Conservation (phyloP, 1,284 basidiomycete genomes). For the Xanthoconium separans region DNA sequence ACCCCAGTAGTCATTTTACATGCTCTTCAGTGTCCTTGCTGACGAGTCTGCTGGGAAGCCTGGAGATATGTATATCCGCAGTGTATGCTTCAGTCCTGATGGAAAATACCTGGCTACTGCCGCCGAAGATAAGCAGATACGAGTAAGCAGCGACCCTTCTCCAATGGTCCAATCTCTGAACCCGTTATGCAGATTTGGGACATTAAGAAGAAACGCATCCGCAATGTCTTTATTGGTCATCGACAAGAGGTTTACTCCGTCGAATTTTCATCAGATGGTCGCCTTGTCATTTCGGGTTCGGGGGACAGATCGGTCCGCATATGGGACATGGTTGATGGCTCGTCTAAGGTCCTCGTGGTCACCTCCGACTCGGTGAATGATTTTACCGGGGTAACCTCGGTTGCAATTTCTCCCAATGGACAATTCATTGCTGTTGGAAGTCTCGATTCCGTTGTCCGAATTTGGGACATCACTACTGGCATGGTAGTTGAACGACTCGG, state of each 20-base stretch:
- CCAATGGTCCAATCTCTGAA: conserved; percentile 7
- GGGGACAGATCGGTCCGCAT: conserved; percentile 89
- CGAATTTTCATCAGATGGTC: conserved; percentile 81
- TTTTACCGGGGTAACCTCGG: conserved; percentile 74
- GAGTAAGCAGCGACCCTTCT: conserved; percentile 47
- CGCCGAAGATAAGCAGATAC: conserved; percentile 80
- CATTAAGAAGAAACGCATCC: conserved; percentile 70
- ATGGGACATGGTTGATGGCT: conserved; percentile 77
- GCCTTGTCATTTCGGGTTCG: conserved; percentile 84
- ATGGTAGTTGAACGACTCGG: conserved; percentile 72
- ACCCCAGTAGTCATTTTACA: conserved; percentile 11
- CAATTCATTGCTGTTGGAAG: conserved; percentile 81
- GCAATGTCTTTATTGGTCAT: conserved; percentile 79
- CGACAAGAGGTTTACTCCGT: conserved; percentile 91
- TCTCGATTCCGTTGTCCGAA: conserved; percentile 80
- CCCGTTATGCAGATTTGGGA: conserved; percentile 75
- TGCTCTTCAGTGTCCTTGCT: conserved; percentile 54
- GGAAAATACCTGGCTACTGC: conserved; percentile 81
- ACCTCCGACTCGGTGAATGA: conserved; percentile 62
- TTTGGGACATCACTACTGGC: conserved; percentile 82
- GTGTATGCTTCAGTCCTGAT: conserved; percentile 83
- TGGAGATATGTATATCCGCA: conserved; percentile 81
- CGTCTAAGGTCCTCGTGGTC: conserved; percentile 56
- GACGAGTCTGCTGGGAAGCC: conserved; percentile 65
- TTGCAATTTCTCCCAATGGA: conserved; percentile 81